Evolutionary conservation across 352 stramenopile species (phyloP), one percentile per base, ranked within the genome.

Genomic region (Phytophthora megakarya): DNA sequence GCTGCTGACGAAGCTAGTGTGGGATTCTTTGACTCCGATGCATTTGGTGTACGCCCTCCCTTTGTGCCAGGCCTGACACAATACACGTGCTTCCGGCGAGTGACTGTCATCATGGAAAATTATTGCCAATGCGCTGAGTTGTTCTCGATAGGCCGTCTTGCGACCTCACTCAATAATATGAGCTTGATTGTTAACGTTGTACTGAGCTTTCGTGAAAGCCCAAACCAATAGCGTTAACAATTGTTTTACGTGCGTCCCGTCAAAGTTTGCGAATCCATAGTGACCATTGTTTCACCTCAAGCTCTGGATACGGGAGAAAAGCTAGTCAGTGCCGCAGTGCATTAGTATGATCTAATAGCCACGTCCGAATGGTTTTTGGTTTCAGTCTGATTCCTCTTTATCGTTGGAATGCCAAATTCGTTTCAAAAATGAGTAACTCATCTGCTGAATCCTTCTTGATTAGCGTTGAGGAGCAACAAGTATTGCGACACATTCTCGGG

Each of bases 211-310:
- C n/a, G n/a, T n/a, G n/a, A n/a, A n/a, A n/a, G n/a, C n/a, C n/a
- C n/a, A n/a, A n/a, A n/a, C n/a, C n/a, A n/a, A n/a, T n/a, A n/a
- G n/a, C n/a, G n/a, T n/a, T n/a, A n/a, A n/a, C n/a, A n/a, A n/a
- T n/a, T n/a, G n/a, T n/a, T n/a, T n/a, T n/a, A n/a, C n/a, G n/a
- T n/a, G n/a, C n/a, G n/a, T n/a, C n/a, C n/a, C n/a, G n/a, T n/a
- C n/a, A n/a, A n/a, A n/a, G n/a, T n/a, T n/a, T n/a, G n/a, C n/a
- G n/a, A n/a, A n/a, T n/a, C n/a, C n/a, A n/a, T n/a, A 46, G 6
- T n/a, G 48, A 33, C 48, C 48, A 56, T 9, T 21, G 8, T 46
- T 56, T 56, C 0, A 35, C 48, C 21, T 56, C 48, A 5, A 37
- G 21, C 15, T 56, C 35, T 0, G 19, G 33, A 15, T 46, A 56